Base-by-base conservation (phyloP, 495 filamentous ascomycete species). In the Aspergillus cavernicola region DNA sequence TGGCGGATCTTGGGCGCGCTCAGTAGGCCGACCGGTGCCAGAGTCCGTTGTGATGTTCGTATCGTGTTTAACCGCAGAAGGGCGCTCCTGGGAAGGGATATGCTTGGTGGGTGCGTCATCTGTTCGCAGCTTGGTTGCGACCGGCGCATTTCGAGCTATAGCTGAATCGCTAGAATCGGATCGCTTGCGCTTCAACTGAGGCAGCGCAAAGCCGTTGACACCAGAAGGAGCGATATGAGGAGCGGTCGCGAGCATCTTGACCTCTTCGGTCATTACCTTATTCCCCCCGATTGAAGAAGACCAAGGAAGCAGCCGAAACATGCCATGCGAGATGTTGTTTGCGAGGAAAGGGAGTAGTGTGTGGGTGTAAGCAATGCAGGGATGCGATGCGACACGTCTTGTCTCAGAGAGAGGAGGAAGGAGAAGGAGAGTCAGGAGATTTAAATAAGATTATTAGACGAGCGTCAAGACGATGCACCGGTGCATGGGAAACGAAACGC, bases 271-370 rank as follows among this genome's bases (percentile, higher is more conserved):
- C 60, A 74, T 67, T 55, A 75, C 67, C 62, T 78, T 80, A 58
- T 82, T 76, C 59, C 71, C 77, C 71, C 77, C 73, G 58, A 78
- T 74, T 63, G 76, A 67, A 58, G 78, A 73, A 60, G 74, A 72
- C 80, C 79, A 82, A 57, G 80, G 72, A 29, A 78, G 65, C 55
- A 79, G 66, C 45, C 76, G 71, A 68, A 80, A 82, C 80, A 84
- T 83, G 78, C 78, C 76, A 80, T 77, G 72, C 66, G 73, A 77
- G 50, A 57, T 57, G 51, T 49, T 32, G n/a, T 36, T 52, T 35
- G 43, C 58, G 56, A 50, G 42, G 32, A 18, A n/a, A 38, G 51
- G 46, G 57, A 47, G 54, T n/a, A 3, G 7, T 33, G 24, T 50
- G 46, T 20, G 31, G 52, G 57, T 52, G 36, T 43, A 64, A 39